Percentiles rank a stretch among this genome's conserved stretches.
Evolutionary conservation across 1,284 basidiomycete genomes (phyloP).

Genomic region (Cryptococcus wingfieldii): DNA sequence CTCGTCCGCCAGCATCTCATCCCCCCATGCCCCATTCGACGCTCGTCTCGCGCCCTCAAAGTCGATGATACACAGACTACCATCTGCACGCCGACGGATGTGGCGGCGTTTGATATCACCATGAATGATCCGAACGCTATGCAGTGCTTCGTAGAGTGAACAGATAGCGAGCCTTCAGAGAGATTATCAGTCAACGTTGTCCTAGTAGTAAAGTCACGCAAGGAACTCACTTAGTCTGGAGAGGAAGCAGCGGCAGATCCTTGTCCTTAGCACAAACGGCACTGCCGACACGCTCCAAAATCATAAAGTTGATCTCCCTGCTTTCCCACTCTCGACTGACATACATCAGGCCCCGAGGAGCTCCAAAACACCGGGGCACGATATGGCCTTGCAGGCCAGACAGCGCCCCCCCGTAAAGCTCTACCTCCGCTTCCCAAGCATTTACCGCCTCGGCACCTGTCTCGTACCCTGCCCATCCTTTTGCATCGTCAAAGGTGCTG

Average conservation of each 20-base stretch:
- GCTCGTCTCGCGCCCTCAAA: too few relatives aligned
- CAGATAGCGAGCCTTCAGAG: too few relatives aligned
- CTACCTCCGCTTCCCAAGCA: not conserved
- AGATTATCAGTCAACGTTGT: too few relatives aligned
- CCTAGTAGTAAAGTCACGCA: too few relatives aligned
- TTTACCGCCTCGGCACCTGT: not conserved
- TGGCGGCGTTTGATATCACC: too few relatives aligned
- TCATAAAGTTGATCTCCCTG: not conserved
- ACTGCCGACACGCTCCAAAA: not conserved
- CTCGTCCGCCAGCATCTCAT: too few relatives aligned
- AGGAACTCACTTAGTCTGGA: not conserved
- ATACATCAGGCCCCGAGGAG: not conserved
- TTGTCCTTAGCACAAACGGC: not conserved
- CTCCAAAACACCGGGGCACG: not conserved
- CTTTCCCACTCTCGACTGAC: not conserved
- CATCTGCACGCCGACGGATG: too few relatives aligned
- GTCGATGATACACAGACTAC: too few relatives aligned
- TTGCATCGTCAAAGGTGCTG: not conserved
- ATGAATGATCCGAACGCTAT: too few relatives aligned
- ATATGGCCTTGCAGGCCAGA: not conserved
- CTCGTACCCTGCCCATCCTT: not conserved
- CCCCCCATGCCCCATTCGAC: too few relatives aligned
- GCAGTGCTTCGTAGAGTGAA: too few relatives aligned
- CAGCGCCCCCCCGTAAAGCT: not conserved
- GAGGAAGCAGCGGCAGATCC: not conserved